These are phyloP conservation scores for Sarocladium oryzae DNA, from an alignment of 2,329 filamentous ascomycete species.

Conservation along the genomic window DNA sequence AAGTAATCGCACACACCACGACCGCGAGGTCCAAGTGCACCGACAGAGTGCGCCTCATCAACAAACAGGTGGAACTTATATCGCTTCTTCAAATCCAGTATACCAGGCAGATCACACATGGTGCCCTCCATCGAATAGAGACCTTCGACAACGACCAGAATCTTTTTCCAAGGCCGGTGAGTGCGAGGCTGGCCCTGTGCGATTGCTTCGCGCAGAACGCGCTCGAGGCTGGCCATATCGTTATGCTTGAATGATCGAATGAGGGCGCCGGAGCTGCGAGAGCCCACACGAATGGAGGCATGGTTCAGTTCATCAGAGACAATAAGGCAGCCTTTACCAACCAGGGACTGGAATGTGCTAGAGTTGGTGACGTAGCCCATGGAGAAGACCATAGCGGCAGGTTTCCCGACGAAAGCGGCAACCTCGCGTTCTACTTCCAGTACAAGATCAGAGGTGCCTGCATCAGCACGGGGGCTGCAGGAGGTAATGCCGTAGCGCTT, in stretches of 20 bases:
- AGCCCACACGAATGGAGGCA: constrained; percentile 91
- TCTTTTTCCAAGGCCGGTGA: constrained; percentile 99
- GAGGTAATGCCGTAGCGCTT: constrained; percentile 79
- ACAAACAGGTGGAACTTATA: constrained; percentile 97
- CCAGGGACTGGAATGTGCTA: constrained; percentile 83
- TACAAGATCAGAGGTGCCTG: constrained; percentile 81
- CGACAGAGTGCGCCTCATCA: constrained; percentile 94
- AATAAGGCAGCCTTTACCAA: constrained; percentile 87
- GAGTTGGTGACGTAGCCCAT: constrained; percentile 99
- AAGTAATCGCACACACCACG: constrained; percentile 98
- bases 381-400: constrained; percentile 91
- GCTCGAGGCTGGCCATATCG: constrained; percentile 83
- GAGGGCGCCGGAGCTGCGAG: constrained; percentile 87
- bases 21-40: constrained; percentile 80
- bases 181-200: constrained; percentile 95
- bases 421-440: constrained; percentile 85
- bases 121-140: constrained; percentile 99
- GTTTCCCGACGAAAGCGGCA: constrained; percentile 89
- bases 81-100: constrained; percentile 80
- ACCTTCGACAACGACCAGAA: constrained; percentile 90
- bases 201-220: constrained; percentile 81
- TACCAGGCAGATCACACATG: constrained; percentile 92
- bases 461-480: constrained; percentile 75
- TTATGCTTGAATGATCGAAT: constrained; percentile 98
- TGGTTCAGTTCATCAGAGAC: constrained; percentile 98